Evolutionary conservation across 345 rosid species (phyloP), one percentile per base, ranked within the genome.

Genomic region (Laguncularia racemosa): DNA sequence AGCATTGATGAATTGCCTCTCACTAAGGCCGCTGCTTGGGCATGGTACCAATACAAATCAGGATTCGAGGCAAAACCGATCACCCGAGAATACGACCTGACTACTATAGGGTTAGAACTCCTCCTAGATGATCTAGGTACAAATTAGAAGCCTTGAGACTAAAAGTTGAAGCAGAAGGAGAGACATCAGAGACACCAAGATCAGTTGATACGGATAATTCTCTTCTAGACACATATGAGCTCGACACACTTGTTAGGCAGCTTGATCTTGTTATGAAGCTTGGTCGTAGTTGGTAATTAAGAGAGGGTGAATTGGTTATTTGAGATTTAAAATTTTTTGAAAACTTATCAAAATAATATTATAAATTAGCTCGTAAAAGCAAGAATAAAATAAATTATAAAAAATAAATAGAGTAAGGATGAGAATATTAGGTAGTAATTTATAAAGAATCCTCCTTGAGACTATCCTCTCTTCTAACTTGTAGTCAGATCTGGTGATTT

Each of bases 11-110:
- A 80, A 26, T 45, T 83, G 16, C 75, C 75, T 3, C 13, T 62
- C 16, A 74, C 66, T 40, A 91, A 85, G 65, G 95, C 97, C 4
- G 97, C 96, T 33, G 97, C 95, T 46, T 91, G 97, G 97, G 91
- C 91, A 21, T 91, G 96, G 97, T 76, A 80, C 58, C 81, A 80
- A 50, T 87, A 57, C 4, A 74, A 81, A 20, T 73, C 85, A 0
- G 73, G 83, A 17, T 73, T 83, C 0, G 77, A 80, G 14, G 72
- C 74, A 8, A 81, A 72, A 55, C 65, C 73, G 0, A 56, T 67
- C 21, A 46, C 53, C 4, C 86, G 79, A 55, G 77, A 74, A 9
- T 67, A 68, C 10, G 50, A 64, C 26, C 55, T 64, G 12, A 59
- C 50, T 16, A 76, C 59, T 57, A n/a, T n/a, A 16, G 60, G 14